phyloP scores from a whole-genome alignment of 305 asterid species.

The Solanum hybrid region DNA sequence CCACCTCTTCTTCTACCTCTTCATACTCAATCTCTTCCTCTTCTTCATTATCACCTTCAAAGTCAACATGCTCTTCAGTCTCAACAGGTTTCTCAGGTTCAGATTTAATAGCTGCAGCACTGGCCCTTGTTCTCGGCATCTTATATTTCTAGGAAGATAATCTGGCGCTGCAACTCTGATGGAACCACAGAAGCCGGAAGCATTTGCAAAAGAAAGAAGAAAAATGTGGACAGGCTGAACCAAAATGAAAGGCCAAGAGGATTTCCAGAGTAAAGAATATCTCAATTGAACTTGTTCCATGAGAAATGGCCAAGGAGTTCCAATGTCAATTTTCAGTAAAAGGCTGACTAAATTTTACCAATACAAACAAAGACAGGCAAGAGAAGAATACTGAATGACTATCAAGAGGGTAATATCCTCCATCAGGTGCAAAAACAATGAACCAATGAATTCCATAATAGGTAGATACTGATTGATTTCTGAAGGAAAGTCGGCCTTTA shows the following conservation, averaged over 20 bases:
- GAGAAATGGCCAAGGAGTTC: slow-evolving; percentile 65
- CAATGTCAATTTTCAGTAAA: slow-evolving; percentile 38
- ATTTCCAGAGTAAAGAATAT: slow-evolving; percentile 43
- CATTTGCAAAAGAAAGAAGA: slow-evolving; percentile 86
- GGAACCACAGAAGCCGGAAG: slow-evolving; percentile 62
- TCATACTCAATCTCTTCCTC: slow-evolving; percentile 86
- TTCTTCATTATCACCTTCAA: slow-evolving; percentile 45
- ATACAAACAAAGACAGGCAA: slow-evolving; percentile 55
- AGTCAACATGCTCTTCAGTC: slow-evolving; percentile 64
- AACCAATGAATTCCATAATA: slow-evolving; percentile 39
- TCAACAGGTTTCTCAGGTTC: slow-evolving; percentile 58
- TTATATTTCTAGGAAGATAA: slow-evolving; percentile 44
- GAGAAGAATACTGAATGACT: slow-evolving; percentile 41
- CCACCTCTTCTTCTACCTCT: slow-evolving; percentile 84
- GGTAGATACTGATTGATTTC: slow-evolving; percentile 39
- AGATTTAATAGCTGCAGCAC: slow-evolving; percentile 42
- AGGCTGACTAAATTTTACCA: slow-evolving; percentile 35
- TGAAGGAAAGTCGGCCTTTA: slow-evolving; percentile 30
- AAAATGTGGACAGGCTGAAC: slow-evolving; percentile 58
- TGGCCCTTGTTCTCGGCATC: slow-evolving; percentile 83
- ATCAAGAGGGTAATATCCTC: slow-evolving; percentile 51
- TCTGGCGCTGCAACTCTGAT: slow-evolving; percentile 67
- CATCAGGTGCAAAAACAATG: slow-evolving; percentile 49
- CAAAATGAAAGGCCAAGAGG: slow-evolving; percentile 77
- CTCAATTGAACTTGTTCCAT: slow-evolving; percentile 64